Percentiles rank a stretch among this genome's conserved stretches.
phyloP scores from a whole-genome alignment of 306 rosid genomes.

The Purshia tridentata region DNA sequence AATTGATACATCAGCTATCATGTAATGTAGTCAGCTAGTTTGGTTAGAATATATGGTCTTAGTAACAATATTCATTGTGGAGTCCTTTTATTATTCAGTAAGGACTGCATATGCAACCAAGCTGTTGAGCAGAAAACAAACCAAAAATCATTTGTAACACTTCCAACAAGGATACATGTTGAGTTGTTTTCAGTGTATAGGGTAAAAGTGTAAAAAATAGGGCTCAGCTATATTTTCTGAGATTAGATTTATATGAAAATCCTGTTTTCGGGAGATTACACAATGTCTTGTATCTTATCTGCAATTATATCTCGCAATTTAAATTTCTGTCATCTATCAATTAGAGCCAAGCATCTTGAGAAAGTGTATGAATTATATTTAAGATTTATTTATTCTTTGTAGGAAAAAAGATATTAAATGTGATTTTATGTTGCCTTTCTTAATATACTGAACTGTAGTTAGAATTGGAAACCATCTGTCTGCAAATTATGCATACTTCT shows the following conservation, averaged over 20 bases:
- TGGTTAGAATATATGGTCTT: neutral
- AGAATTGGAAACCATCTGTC: neutral
- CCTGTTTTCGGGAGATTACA: neutral
- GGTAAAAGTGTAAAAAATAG: neutral
- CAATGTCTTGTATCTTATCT: neutral
- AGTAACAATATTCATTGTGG: neutral
- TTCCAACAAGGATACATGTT: slow-evolving; percentile 3
- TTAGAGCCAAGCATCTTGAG: neutral
- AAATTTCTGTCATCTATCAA: neutral
- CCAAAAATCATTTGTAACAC: neutral
- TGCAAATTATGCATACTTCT: neutral
- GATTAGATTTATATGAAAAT: slow-evolving; percentile 8
- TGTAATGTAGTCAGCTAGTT: neutral
- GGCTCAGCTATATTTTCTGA: slow-evolving; percentile 12
- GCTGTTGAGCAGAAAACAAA: neutral
- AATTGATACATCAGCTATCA: neutral
- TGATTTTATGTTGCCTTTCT: neutral
- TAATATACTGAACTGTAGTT: neutral
- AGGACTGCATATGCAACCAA: neutral
- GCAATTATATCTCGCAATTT: neutral
- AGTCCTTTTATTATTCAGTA: neutral
- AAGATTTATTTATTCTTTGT: no score
- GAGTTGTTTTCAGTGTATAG: slow-evolving; percentile 13
- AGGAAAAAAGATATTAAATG: no score
- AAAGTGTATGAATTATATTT: neutral